Base-by-base conservation (phyloP, 257 asterid genomes). In the Gardenia jasminoides region DNA sequence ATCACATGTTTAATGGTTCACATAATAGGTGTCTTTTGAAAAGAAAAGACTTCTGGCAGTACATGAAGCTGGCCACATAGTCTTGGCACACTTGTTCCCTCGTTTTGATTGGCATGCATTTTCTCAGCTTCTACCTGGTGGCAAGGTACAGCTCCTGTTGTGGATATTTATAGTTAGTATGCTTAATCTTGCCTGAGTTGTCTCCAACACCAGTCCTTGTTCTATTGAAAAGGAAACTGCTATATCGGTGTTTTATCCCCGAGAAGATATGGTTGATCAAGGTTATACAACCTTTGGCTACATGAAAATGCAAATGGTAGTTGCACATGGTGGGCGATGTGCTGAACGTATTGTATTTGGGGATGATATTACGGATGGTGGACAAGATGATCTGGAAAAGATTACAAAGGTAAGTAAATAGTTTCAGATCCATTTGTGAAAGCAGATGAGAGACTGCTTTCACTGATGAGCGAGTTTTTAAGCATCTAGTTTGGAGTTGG, bases 271-370 rank as follows among this genome's bases (percentile, higher is more conserved):
- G 85, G 92, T 92, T 62, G 94, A 92, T 86, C 96, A 87, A 91
- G 98, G 97, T 70, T 92, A 92, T 80, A 90, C 95, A 66, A 95
- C 97, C 72, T 91, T 92, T 61, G 99, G 99, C 77, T 95, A 95
- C 91, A 80, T 95, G 97, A 90, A 90, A 88, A 95, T 95, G 99
- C 99, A 95, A 92, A 93, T 95, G 99, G 93, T 95, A 86, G 99
- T 95, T 82, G 98, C 98, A 84, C 99, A 95, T 84, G 99, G 99
- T 13, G 99, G 99, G 62, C 91, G 96, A 36, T 95, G 99, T 86
- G 99, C 99, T 19, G 99, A 93, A 85, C 97, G 91, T 65, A 86
- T 92, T 80, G 93, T 92, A 72, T 95, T 88, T 86, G 99, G 99
- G 70, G 96, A 90, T 82, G 96, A 95, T 82, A 86, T 95, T 78